Conservation (phyloP, 371 early-diverging fungal species). For the Vittaforma corneae region DNA sequence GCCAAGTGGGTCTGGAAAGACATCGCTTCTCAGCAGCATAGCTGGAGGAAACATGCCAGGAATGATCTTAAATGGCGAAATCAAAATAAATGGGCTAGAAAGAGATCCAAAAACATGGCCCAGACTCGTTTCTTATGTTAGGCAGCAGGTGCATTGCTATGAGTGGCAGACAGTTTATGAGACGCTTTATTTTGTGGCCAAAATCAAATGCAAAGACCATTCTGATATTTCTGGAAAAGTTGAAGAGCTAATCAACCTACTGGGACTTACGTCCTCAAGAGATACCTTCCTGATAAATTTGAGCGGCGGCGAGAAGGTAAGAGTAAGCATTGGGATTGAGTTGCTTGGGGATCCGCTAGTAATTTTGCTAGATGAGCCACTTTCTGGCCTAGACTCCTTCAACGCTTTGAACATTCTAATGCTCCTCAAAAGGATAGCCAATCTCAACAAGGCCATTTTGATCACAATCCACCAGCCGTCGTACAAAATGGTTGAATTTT, state of each 20-base stretch:
- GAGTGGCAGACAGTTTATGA: conserved; percentile 55
- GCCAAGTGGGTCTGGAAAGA: conserved; percentile 73
- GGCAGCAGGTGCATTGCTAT: conserved; percentile 60
- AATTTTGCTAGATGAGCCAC: conserved; percentile 69
- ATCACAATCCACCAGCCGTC: conserved; percentile 86
- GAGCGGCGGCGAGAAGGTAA: conserved; percentile 58
- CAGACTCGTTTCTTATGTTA: conserved; percentile 60
- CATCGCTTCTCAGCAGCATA: conserved; percentile 70
- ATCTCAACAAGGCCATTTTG: conserved; percentile 71
- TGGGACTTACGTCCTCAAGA: conserved; percentile 52
- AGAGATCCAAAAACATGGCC: conserved; percentile 49
- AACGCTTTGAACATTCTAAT: conserved; percentile 78
- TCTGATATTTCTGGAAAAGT: neutral
- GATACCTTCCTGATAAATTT: conserved; percentile 50
- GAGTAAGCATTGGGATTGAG: conserved; percentile 55
- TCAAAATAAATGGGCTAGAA: conserved; percentile 67
- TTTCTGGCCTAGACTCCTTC: conserved; percentile 74
- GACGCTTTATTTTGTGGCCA: conserved; percentile 32
- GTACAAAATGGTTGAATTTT: conserved; percentile 71
- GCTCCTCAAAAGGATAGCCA: conserved; percentile 65
- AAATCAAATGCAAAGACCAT: neutral
- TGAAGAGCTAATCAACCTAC: conserved; percentile 40
- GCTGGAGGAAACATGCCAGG: conserved; percentile 68
- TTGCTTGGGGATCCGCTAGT: conserved; percentile 52
- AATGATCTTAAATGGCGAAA: conserved; percentile 64